Evolutionary conservation across 768 basidiomycete species (phyloP).

Genomic region (Xerocomus potaroensis): DNA sequence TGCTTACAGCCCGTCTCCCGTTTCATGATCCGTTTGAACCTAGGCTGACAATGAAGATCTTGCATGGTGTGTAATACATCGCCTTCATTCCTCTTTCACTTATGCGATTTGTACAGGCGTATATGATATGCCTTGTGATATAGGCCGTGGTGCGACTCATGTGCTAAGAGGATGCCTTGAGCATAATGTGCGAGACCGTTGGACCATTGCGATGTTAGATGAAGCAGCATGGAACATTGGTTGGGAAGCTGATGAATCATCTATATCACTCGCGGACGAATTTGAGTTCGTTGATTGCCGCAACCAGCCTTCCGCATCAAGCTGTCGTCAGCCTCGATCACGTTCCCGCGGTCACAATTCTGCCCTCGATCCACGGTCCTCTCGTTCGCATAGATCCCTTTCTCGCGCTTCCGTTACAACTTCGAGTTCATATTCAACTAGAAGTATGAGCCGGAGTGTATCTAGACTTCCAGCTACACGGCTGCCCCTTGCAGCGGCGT

Average conservation of each 20-base stretch:
- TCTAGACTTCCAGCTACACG: conserved; percentile 35
- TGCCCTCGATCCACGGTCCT: conserved; percentile 17
- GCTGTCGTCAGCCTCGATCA: conserved; percentile 24
- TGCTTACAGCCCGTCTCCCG: conserved; percentile 82
- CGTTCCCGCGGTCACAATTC: conserved; percentile 24
- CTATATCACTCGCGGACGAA: conserved; percentile 26
- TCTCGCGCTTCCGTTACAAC: conserved; percentile 45
- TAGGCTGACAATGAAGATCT: conserved; percentile 85
- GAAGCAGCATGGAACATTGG: conserved; percentile 79
- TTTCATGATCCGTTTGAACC: conserved; percentile 91
- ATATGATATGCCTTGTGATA: conserved; percentile 52
- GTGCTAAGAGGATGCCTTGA: conserved; percentile 82
- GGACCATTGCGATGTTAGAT: conserved; percentile 80
- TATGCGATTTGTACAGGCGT: conserved; percentile 41
- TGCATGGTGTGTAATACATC: conserved; percentile 57
- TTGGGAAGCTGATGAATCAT: conserved; percentile 43
- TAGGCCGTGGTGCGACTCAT: conserved; percentile 59
- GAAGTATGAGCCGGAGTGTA: conserved; percentile 38
- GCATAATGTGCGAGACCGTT: conserved; percentile 54
- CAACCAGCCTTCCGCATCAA: conserved; percentile 11
- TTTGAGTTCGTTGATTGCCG: conserved; percentile 24
- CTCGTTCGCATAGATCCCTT: conserved; percentile 40
- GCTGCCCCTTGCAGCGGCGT: conserved; percentile 24
- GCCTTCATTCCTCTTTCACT: conserved; percentile 1
- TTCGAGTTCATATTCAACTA: conserved; percentile 36